phyloP scores from a whole-genome alignment of 1,139 yeast species.

The Yamadazyma blattariae region DNA sequence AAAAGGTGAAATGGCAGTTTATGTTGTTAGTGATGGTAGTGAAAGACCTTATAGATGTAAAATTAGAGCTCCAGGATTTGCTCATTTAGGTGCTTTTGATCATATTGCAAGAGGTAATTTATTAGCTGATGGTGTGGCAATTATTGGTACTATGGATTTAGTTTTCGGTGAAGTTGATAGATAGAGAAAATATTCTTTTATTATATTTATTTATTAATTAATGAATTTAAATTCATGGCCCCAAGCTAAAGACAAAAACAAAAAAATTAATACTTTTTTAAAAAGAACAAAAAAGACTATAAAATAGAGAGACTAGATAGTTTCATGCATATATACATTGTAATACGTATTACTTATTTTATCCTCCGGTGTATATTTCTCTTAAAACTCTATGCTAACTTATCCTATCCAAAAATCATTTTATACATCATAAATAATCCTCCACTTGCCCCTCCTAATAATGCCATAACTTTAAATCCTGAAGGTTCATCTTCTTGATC shows the following conservation, averaged over 20 bases:
- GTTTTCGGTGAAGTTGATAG: slow-evolving; percentile 95
- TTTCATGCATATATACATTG: not conserved
- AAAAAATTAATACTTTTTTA: no score
- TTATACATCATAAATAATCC: slow-evolving; percentile 26
- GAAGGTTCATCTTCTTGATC: slow-evolving; percentile 22
- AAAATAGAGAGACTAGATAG: no score
- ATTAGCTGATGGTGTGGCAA: slow-evolving; percentile 91
- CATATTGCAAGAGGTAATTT: slow-evolving; percentile 83
- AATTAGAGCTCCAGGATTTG: slow-evolving; percentile 92
- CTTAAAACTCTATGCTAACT: no score
- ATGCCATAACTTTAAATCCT: slow-evolving; percentile 20
- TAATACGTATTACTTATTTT: not conserved
- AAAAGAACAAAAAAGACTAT: no score
- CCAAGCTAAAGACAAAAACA: no score
- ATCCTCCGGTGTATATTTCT: no score
- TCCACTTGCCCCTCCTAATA: slow-evolving; percentile 34
- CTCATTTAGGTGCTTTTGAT: slow-evolving; percentile 86
- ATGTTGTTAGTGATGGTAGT: slow-evolving; percentile 83
- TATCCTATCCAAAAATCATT: slow-evolving; percentile 12
- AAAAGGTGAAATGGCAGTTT: slow-evolving; percentile 94
- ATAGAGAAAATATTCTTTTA: no score
- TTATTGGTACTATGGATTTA: slow-evolving; percentile 93
- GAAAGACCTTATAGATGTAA: slow-evolving; percentile 93
- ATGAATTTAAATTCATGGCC: no score
- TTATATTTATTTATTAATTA: no score